A percentile compares a stretch with the other conserved stretches of the same genome.
Evolutionary conservation across 345 rosid species (phyloP).

Genomic region (Dipteronia dyeriana): DNA sequence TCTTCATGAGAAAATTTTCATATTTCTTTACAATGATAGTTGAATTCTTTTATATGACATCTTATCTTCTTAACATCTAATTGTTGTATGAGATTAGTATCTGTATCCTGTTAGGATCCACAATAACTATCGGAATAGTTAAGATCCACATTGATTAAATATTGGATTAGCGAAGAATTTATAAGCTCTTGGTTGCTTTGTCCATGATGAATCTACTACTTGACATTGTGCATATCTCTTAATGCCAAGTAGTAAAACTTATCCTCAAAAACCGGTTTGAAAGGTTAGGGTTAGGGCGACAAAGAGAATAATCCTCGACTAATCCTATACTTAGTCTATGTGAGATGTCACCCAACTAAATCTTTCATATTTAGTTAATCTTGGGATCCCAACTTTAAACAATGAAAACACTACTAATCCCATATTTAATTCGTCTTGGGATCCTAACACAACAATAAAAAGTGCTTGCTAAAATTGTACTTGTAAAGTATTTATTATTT

Average conservation of each 20-base stretch:
- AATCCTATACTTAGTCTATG: too few relatives aligned
- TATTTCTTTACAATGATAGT: neutral
- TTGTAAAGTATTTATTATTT: too few relatives aligned
- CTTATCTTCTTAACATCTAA: slow-evolving; percentile 21
- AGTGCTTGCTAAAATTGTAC: too few relatives aligned
- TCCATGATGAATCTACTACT: neutral
- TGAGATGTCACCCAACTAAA: too few relatives aligned
- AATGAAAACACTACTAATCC: neutral
- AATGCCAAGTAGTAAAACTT: too few relatives aligned
- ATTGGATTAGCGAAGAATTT: neutral
- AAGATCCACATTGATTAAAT: neutral
- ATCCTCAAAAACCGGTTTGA: too few relatives aligned
- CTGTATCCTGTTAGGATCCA: neutral
- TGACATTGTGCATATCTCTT: neutral
- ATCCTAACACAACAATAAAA: too few relatives aligned
- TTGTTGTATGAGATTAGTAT: neutral
- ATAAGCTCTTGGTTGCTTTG: neutral
- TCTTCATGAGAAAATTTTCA: neutral
- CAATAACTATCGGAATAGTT: neutral
- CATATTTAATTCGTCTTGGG: neutral
- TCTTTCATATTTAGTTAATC: too few relatives aligned
- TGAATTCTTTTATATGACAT: neutral
- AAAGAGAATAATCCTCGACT: too few relatives aligned
- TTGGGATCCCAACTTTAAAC: too few relatives aligned
- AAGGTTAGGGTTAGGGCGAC: too few relatives aligned